Evolutionary conservation across 495 filamentous ascomycete genomes (phyloP), one percentile per base, ranked within the genome.

Genomic region (Bombardia bombarda): DNA sequence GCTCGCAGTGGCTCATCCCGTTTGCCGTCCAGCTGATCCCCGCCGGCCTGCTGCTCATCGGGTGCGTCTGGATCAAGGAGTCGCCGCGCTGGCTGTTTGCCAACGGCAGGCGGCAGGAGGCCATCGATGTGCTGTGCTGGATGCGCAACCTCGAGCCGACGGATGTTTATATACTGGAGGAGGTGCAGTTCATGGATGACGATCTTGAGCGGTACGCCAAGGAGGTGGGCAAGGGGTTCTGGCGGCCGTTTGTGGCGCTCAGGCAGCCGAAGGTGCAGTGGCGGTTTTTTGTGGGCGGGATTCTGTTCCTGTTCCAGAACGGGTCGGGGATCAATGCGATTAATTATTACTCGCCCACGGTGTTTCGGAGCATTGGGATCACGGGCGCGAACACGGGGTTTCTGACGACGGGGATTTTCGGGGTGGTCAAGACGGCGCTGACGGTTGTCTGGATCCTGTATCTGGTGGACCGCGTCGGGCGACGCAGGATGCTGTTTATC

Each of bases 271-370:
- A 66, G 47, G 64, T 81, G 12, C 65, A 70, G 49, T 85, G 72
- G 67, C 75, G 80, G 22, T 75, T 84, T 56, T 77, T 83, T 65
- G 65, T 84, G 23, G 79, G 82, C 25, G 74, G 74, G 51, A 72
- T 58, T 38, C 75, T 83, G 22, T 83, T 84, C 69, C 62, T 83
- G 38, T 82, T 72, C 67, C 80, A 84, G 53, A 84, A 84, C 41
- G 55, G 74, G 3, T 73, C 69, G 3, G 79, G 81, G 14, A 84
- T 83, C 61, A 82, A 83, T 39, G 76, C 78, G 19, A 79, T 82
- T 58, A 82, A 83, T 66, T 82, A 80, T 60, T 82, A 80, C 61
- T 67, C 60, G 4, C 77, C 76, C 7, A 77, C 73, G 0, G 73
- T 82, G 24, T 82, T 83, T 64, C 63, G 61, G 45, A 68, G 63